These are phyloP conservation scores for Phytopythium delawarense DNA, from an alignment of 352 stramenopile species.

Conservation along the genomic window DNA sequence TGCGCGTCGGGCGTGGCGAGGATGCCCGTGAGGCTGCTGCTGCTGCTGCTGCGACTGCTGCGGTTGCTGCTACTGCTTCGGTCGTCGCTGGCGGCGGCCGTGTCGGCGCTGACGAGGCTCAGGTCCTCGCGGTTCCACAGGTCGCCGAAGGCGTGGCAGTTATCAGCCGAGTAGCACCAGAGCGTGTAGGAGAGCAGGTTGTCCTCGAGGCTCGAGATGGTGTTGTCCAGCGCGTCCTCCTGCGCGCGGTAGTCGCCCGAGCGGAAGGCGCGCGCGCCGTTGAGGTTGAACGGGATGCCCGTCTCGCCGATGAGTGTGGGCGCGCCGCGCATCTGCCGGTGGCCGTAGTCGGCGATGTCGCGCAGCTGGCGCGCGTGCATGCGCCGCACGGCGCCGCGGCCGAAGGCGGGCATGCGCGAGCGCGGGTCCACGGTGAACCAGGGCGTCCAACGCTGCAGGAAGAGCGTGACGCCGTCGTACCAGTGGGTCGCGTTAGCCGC, in stretches of 20 bases:
- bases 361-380: slow-evolving; percentile 58
- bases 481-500: slow-evolving; percentile 87
- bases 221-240: slow-evolving; percentile 69
- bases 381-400: slow-evolving; percentile 40
- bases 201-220: slow-evolving; percentile 63
- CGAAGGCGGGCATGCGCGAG: slow-evolving; percentile 66
- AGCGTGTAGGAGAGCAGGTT: slow-evolving; percentile 76
- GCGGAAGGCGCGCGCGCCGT: slow-evolving; percentile 34
- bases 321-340: slow-evolving; percentile 51
- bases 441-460: slow-evolving; percentile 59
- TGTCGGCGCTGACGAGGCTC: slow-evolving; percentile 52
- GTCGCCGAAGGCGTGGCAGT: slow-evolving; percentile 53
- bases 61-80: neutral
- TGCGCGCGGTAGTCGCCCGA: slow-evolving; percentile 49
- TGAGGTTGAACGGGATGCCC: slow-evolving; percentile 72
- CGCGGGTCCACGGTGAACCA: slow-evolving; percentile 75
- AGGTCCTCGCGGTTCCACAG: slow-evolving; percentile 73
- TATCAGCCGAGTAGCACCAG: slow-evolving; percentile 73
- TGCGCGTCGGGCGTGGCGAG: slow-evolving; percentile 11
- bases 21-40: slow-evolving; percentile 11
- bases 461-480: slow-evolving; percentile 90
- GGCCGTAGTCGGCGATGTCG: slow-evolving; percentile 49
- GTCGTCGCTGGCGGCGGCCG: slow-evolving; percentile 7
- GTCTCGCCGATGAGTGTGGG: slow-evolving; percentile 70
- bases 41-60: slow-evolving; percentile 2